Percentiles rank a stretch among this genome's conserved stretches.
Evolutionary conservation across 2,329 filamentous ascomycete genomes (phyloP).

Genomic region (Cordyceps javanica): DNA sequence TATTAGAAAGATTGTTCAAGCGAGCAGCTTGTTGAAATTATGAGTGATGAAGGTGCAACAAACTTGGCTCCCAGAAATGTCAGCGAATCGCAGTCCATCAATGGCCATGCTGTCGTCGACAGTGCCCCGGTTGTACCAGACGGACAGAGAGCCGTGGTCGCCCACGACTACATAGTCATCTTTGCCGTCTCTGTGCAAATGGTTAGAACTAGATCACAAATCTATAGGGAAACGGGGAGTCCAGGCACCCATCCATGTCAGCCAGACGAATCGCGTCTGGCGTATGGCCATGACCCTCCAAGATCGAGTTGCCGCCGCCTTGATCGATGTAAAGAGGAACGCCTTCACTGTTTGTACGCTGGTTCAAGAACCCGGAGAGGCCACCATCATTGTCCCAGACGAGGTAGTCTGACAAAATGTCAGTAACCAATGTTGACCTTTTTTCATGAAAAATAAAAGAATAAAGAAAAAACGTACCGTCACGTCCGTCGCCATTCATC

Average conservation of each 20-base stretch:
- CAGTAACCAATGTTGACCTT: not conserved
- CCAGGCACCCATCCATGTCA: constrained; percentile 16
- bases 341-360: constrained; percentile 14
- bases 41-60: not conserved
- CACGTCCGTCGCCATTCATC: constrained; percentile 15
- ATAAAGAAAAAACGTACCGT: constrained; percentile 6
- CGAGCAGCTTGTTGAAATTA: not conserved
- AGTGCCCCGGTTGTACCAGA: constrained; percentile 16
- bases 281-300: constrained; percentile 10
- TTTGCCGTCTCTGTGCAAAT: constrained; percentile 10
- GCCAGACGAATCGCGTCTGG: constrained; percentile 15
- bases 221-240: not conserved
- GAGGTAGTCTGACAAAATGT: constrained; percentile 14
- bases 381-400: constrained; percentile 16
- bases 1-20: not conserved
- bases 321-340: constrained; percentile 16
- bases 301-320: constrained; percentile 13
- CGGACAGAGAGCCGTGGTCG: constrained; percentile 6
- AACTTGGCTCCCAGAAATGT: constrained; percentile 14
- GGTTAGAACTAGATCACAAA: not conserved
- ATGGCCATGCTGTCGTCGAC: constrained; percentile 11
- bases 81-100: constrained; percentile 14
- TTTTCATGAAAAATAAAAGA: too few relatives aligned
- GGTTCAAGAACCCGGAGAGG: constrained; percentile 16
- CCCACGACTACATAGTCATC: constrained; percentile 13